These are phyloP conservation scores for Tephrocybe sp. DNA, from an alignment of 768 basidiomycete genomes.

Conservation along the genomic window DNA sequence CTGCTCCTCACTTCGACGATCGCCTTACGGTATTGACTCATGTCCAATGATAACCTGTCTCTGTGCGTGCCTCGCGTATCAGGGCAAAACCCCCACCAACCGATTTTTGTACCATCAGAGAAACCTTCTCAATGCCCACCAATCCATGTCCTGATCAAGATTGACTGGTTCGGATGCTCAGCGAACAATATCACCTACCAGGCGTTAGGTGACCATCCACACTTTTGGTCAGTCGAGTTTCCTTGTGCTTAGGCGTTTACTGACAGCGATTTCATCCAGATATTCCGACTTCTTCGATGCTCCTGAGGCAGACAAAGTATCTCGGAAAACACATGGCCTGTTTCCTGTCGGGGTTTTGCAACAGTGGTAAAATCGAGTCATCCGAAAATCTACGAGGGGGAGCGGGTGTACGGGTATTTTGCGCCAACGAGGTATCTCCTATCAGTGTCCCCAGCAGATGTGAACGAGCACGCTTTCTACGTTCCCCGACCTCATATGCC, in stretches of 20 bases:
- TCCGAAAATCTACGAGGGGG: conserved; percentile 47
- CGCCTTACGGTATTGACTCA: neutral
- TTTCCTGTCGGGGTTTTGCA: conserved; percentile 78
- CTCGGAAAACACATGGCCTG: conserved; percentile 54
- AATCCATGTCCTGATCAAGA: conserved; percentile 53
- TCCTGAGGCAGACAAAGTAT: conserved; percentile 39
- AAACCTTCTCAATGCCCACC: conserved; percentile 26
- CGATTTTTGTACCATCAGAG: conserved; percentile 22
- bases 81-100: conserved; percentile 21
- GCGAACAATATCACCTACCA: conserved; percentile 76
- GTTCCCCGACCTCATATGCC: conserved; percentile 65
- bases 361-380: conserved; percentile 52
- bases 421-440: conserved; percentile 59
- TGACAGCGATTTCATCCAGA: conserved; percentile 28
- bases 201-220: conserved; percentile 48
- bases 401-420: conserved; percentile 66
- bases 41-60: conserved; percentile 20
- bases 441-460: conserved; percentile 47
- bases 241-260: neutral
- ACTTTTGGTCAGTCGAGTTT: conserved; percentile 40
- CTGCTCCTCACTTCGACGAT: neutral
- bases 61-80: conserved; percentile 33
- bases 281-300: conserved; percentile 68
- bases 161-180: conserved; percentile 71
- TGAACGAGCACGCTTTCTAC: conserved; percentile 55